Percentiles rank a stretch among this genome's conserved stretches.
Conservation (phyloP, 2,329 filamentous ascomycete genomes). For the Chrysoporthe cubensis region DNA sequence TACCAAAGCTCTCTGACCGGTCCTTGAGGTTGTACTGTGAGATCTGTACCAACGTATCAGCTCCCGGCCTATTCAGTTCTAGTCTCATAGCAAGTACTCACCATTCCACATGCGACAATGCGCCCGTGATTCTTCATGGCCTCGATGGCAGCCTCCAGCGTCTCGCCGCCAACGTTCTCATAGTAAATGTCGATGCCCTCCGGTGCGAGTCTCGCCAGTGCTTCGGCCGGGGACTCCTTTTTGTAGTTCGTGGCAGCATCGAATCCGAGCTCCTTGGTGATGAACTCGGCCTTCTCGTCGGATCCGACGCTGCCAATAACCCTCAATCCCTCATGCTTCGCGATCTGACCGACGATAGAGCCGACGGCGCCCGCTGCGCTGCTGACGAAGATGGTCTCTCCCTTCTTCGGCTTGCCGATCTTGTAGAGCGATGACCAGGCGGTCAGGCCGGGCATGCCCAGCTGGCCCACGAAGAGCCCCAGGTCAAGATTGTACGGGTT, state of each 20-base stretch:
- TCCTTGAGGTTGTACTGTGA: constrained; percentile 70
- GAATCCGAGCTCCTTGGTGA: constrained; percentile 54
- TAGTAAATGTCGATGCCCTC: constrained; percentile 74
- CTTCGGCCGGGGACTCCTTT: constrained; percentile 72
- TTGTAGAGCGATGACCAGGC: constrained; percentile 65
- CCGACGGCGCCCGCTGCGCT: constrained; percentile 82
- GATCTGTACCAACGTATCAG: constrained; percentile 53
- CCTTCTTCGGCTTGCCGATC: constrained; percentile 73
- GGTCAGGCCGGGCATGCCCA: constrained; percentile 56
- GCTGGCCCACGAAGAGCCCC: constrained; percentile 71
- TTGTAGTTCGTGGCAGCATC: constrained; percentile 84
- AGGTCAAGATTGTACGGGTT: constrained; percentile 72
- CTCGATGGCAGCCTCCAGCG: constrained; percentile 50
- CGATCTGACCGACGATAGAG: constrained; percentile 80
- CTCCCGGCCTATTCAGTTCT: constrained; percentile 30
- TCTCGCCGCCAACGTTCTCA: constrained; percentile 58
- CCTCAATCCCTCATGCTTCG: constrained; percentile 77
- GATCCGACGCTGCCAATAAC: constrained; percentile 82
- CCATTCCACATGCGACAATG: constrained; percentile 68
- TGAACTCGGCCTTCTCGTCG: constrained; percentile 77
- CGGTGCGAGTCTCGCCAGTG: constrained; percentile 71
- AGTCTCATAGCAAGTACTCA: constrained; percentile 34
- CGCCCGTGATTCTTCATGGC: constrained; percentile 65
- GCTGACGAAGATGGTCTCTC: constrained; percentile 81
- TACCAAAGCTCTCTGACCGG: constrained; percentile 60